Conservation (phyloP, 2,329 filamentous ascomycete genomes). For the Phoma sp. region DNA sequence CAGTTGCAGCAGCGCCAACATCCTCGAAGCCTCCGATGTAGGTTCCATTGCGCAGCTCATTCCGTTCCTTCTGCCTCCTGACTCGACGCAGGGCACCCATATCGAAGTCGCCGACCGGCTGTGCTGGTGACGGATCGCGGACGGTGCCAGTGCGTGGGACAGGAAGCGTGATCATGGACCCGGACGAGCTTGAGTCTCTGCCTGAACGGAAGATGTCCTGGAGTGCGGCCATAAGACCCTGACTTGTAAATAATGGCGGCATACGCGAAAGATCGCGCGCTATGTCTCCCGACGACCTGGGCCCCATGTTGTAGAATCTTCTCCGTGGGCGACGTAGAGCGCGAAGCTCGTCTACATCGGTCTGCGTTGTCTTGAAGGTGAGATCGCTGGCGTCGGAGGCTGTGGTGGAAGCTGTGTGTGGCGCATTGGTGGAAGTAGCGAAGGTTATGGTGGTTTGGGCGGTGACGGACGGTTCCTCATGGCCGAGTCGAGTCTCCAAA, state of each 20-base stretch:
- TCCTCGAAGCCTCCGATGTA: slow-evolving; percentile 25
- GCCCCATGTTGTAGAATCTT: slow-evolving; percentile 40
- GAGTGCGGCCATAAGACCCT: slow-evolving; percentile 37
- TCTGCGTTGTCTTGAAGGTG: slow-evolving; percentile 43
- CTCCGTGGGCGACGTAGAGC: slow-evolving; percentile 31
- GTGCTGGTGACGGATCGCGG: slow-evolving; percentile 19
- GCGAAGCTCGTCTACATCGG: slow-evolving; percentile 34
- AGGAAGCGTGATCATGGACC: slow-evolving; percentile 44
- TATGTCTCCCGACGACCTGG: slow-evolving; percentile 31
- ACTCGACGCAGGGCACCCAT: slow-evolving; percentile 35
- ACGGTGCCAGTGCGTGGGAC: slow-evolving; percentile 34
- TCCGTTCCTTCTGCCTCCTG: slow-evolving; percentile 33
- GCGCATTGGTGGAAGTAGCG: slow-evolving; percentile 18
- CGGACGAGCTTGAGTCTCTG: slow-evolving; percentile 39
- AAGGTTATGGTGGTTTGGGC: slow-evolving; percentile 16
- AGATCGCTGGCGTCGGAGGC: slow-evolving; percentile 30
- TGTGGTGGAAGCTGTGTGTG: slow-evolving; percentile 21
- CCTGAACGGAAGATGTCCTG: slow-evolving; percentile 37
- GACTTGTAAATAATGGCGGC: slow-evolving; percentile 26
- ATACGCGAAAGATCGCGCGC: slow-evolving; percentile 24
- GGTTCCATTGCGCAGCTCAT: slow-evolving; percentile 28
- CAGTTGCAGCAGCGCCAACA: neutral
- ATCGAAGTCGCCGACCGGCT: slow-evolving; percentile 33
- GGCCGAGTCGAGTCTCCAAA: neutral
- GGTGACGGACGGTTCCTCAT: slow-evolving; percentile 7